These are phyloP conservation scores for Rhizopogon roseolus DNA, from an alignment of 768 basidiomycete genomes.

Conservation along the genomic window DNA sequence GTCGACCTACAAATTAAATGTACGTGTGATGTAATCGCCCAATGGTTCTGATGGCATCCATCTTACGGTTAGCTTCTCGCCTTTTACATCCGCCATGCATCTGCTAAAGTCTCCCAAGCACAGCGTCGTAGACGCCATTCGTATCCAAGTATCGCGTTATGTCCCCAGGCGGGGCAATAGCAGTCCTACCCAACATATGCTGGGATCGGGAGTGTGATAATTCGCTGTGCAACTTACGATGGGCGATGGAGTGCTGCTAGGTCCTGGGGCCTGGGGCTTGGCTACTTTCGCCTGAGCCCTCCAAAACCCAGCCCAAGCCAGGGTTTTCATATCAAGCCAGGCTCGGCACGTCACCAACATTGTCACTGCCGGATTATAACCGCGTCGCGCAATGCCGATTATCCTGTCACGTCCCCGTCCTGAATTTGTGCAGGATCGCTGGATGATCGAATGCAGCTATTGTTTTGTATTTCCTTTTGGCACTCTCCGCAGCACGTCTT, in stretches of 20 bases:
- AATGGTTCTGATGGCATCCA: background rate
- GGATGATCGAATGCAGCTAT: background rate
- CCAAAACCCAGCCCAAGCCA: background rate
- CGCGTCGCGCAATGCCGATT: background rate
- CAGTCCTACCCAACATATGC: constrained; percentile 11
- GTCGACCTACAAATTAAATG: background rate
- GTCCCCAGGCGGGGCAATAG: constrained; percentile 16
- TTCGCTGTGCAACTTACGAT: constrained; percentile 8
- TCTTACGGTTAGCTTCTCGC: background rate
- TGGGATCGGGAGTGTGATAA: constrained; percentile 16
- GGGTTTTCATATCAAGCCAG: background rate
- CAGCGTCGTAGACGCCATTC: constrained; percentile 9
- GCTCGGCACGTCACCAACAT: background rate
- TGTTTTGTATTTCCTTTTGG: background rate
- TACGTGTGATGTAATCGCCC: background rate
- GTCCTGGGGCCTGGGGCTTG: too few relatives aligned
- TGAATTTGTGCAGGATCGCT: background rate
- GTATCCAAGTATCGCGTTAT: constrained; percentile 11
- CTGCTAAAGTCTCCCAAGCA: constrained; percentile 4
- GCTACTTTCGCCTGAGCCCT: too few relatives aligned
- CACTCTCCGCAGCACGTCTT: constrained; percentile 3
- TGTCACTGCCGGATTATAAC: too few relatives aligned
- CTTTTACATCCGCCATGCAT: background rate
- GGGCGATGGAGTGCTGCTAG: constrained; percentile 4
- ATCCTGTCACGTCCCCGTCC: too few relatives aligned